phyloP scores from a whole-genome alignment of 2,329 filamentous ascomycete species.

The Nothophoma quercina region DNA sequence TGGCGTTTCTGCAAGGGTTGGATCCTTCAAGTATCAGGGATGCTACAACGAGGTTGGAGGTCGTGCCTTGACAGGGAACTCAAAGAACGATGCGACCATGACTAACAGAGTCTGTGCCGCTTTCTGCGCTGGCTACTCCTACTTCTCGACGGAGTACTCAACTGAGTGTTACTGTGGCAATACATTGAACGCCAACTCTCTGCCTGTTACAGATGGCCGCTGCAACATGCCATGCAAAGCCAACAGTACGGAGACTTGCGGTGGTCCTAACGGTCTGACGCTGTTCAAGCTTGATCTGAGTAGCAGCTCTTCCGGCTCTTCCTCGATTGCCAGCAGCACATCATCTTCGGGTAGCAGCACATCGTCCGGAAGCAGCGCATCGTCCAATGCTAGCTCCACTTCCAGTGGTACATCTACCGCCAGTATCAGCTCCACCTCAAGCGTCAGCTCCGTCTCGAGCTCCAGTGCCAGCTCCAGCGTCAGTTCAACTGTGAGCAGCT shows the following conservation, averaged over 20 bases:
- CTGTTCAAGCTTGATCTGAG: conserved; percentile 14
- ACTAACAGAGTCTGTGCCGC: conserved; percentile 9
- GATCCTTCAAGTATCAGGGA: conserved; percentile 1
- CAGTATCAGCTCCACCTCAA: too few relatives aligned
- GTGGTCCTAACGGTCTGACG: conserved; percentile 21
- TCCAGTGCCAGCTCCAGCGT: too few relatives aligned
- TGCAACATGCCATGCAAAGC: conserved; percentile 25
- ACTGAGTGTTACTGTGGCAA: conserved; percentile 29
- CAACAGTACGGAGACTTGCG: conserved; percentile 20
- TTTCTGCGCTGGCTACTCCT: conserved; percentile 1
- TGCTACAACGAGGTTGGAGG: conserved; percentile 3
- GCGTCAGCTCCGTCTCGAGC: too few relatives aligned
- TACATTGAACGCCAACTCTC: conserved; percentile 15
- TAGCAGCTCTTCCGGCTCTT: not conserved
- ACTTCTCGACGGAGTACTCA: conserved; percentile 8
- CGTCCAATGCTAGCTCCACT: not conserved
- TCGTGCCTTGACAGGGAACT: conserved; percentile 3
- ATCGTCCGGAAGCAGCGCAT: not conserved
- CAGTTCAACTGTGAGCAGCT: too few relatives aligned
- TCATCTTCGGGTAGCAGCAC: not conserved
- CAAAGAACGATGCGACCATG: not conserved
- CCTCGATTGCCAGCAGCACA: not conserved
- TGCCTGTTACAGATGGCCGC: conserved; percentile 36
- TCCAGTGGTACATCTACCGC: not conserved
- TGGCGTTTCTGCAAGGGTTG: conserved; percentile 2